These are phyloP conservation scores for Lactifluus hygrophoroides DNA, from an alignment of 768 basidiomycete genomes.

Conservation along the genomic window DNA sequence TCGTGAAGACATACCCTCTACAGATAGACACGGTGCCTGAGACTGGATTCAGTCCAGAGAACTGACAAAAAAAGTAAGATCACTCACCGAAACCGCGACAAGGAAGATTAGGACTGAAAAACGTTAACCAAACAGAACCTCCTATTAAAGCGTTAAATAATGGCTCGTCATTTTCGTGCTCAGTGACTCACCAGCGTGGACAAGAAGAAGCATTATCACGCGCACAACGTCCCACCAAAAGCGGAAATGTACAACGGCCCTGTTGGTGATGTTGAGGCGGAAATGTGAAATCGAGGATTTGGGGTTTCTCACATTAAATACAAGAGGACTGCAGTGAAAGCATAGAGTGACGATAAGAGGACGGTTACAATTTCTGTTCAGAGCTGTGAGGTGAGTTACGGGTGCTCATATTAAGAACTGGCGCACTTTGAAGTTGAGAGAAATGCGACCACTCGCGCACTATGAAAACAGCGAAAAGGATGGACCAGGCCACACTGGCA, in stretches of 20 bases:
- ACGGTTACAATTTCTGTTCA: background rate
- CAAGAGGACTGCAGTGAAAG: conserved; percentile 11
- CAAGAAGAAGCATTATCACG: background rate
- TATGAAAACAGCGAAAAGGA: conserved; percentile 6
- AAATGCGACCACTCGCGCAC: background rate
- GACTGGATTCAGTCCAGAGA: background rate
- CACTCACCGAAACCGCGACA: conserved; percentile 11
- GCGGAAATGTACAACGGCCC: conserved; percentile 9
- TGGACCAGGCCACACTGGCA: conserved; percentile 1
- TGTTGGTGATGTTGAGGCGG: background rate
- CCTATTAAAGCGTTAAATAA: background rate
- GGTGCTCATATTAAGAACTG: background rate
- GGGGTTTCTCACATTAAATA: conserved; percentile 16
- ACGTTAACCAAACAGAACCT: conserved; percentile 5
- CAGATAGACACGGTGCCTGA: conserved; percentile 1
- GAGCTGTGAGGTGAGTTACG: background rate
- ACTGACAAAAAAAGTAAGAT: background rate
- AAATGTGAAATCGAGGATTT: background rate
- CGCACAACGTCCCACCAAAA: conserved; percentile 17
- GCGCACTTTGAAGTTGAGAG: conserved; percentile 5
- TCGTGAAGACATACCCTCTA: background rate
- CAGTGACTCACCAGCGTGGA: conserved; percentile 10
- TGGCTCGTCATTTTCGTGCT: background rate
- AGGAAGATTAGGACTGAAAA: background rate
- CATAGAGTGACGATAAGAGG: background rate